These are phyloP conservation scores for Penicillium goetzii DNA, from an alignment of 495 filamentous ascomycete species.

Conservation along the genomic window DNA sequence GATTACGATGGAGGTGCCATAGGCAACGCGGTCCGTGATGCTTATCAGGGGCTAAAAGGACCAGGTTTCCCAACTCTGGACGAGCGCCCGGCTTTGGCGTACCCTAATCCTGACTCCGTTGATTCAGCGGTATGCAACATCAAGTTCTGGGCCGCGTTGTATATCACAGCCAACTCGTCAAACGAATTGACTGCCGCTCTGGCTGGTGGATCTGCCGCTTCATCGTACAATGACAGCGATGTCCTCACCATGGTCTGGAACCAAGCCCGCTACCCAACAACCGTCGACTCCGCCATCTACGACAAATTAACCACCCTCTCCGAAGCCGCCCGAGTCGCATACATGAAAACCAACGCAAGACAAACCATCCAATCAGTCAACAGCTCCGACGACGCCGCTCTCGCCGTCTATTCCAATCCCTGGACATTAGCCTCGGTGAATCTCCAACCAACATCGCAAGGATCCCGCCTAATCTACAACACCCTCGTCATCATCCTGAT, in stretches of 20 bases:
- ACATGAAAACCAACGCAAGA: slow-evolving; percentile 37
- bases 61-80: slow-evolving; percentile 45
- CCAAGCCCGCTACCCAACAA: slow-evolving; percentile 51
- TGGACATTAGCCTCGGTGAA: slow-evolving; percentile 44
- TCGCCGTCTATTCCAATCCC: slow-evolving; percentile 46
- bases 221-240: slow-evolving; percentile 43
- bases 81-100: slow-evolving; percentile 33
- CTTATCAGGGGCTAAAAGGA: slow-evolving; percentile 44
- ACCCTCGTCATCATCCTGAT: slow-evolving; percentile 53
- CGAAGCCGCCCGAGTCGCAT: slow-evolving; percentile 40
- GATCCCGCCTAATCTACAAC: slow-evolving; percentile 55
- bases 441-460: slow-evolving; percentile 52
- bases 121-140: slow-evolving; percentile 45
- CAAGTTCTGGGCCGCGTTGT: slow-evolving; percentile 53
- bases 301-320: slow-evolving; percentile 36
- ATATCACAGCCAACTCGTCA: slow-evolving; percentile 43
- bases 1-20: slow-evolving; percentile 57
- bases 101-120: slow-evolving; percentile 30
- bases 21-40: slow-evolving; percentile 43
- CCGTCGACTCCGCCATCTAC: slow-evolving; percentile 41
- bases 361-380: slow-evolving; percentile 32
- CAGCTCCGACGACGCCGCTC: slow-evolving; percentile 33
- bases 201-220: slow-evolving; percentile 30
- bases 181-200: slow-evolving; percentile 40
- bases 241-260: slow-evolving; percentile 55